Percentiles rank a stretch among this genome's conserved stretches.
Conservation (phyloP, 1,284 basidiomycete species). For the Malassezia dermatis region DNA sequence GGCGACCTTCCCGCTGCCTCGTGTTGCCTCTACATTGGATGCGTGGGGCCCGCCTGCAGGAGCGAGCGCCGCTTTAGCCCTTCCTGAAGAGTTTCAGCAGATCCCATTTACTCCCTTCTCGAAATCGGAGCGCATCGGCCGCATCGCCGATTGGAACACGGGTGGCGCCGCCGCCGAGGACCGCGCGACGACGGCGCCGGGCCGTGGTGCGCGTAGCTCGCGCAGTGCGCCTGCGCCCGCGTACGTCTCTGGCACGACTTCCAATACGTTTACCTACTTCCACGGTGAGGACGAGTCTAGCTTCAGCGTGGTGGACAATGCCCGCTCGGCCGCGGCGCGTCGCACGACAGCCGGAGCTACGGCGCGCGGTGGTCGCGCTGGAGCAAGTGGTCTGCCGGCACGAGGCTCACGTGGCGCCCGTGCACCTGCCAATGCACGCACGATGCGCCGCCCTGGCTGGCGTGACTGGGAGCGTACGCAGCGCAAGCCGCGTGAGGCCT, state of each 20-base stretch:
- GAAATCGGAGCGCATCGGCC: conserved; percentile 93
- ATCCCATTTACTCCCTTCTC: conserved; percentile 77
- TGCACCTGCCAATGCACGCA: conserved; percentile 19
- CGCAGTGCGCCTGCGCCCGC: conserved; percentile 5
- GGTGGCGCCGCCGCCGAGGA: conserved; percentile 58
- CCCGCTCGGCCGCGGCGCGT: conserved; percentile 26
- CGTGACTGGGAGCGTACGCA: conserved; percentile 88
- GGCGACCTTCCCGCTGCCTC: conserved; percentile 39
- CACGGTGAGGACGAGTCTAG: conserved; percentile 96
- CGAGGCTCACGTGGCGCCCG: conserved; percentile 47
- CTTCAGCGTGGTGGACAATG: conserved; percentile 92
- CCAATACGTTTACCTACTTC: conserved; percentile 90
- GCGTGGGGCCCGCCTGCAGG: conserved; percentile 40
- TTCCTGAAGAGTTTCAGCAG: conserved; percentile 39
- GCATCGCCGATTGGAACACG: conserved; percentile 92
- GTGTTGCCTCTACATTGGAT: conserved; percentile 27
- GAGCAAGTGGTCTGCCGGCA: neutral
- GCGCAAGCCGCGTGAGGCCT: conserved; percentile 74
- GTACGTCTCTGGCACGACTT: conserved; percentile 20
- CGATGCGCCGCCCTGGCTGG: conserved; percentile 62
- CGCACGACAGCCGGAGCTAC: conserved; percentile 44
- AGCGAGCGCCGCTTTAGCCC: conserved; percentile 19
- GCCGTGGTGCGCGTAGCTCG: conserved; percentile 27
- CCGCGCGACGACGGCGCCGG: conserved; percentile 50
- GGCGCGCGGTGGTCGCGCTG: conserved; percentile 32